Evolutionary conservation across 2,329 filamentous ascomycete genomes (phyloP), one percentile per base, ranked within the genome.

Genomic region (Scedosporium apiospermum): DNA sequence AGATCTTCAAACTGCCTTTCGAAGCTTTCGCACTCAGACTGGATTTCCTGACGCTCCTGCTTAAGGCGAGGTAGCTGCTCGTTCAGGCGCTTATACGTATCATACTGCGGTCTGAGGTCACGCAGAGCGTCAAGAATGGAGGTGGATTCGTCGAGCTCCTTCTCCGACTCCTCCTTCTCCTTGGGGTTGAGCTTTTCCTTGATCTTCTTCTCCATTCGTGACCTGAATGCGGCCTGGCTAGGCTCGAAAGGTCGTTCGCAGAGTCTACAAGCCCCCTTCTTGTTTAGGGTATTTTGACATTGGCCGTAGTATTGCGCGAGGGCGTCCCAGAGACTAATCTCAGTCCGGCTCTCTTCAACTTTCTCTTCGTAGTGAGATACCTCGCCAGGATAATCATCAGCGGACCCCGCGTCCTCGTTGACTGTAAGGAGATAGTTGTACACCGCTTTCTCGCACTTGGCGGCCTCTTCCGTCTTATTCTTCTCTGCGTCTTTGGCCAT

Each of bases 191-290:
- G 79, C 57, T 83, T 80, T 62, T 84, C 81, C 63, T 88, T 81
- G 41, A 97, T 81, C 69, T 86, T 88, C 49, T 83, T 80, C 59
- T 86, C 76, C 65, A 96, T 80, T 61, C 78, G 83, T n/a, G 81
- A 86, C 66, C 82, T 67, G 61, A 72, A 86, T 68, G 82, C 84
- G 38, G 75, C 81, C 67, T 78, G 77, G 69, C 80, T 76, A 69
- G 85, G 84, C 73, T 78, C 77, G 71, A 96, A 92, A 3, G 80
- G 74, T 61, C 91, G 84, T 53, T 84, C 81, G 70, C 93, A 98
- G 23, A 95, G 84, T 41, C 85, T 82, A 72, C 93, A 98, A 55
- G 82, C 83, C 67, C 91, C 89, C 62, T 89, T 83, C 41, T 85
- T 79, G 62, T 88, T 81, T 10, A 90, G 82, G 23, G 80, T 81